Evolutionary conservation across 148 eudicot genomes (phyloP).

Genomic region (Rhododendron kiyosumense): DNA sequence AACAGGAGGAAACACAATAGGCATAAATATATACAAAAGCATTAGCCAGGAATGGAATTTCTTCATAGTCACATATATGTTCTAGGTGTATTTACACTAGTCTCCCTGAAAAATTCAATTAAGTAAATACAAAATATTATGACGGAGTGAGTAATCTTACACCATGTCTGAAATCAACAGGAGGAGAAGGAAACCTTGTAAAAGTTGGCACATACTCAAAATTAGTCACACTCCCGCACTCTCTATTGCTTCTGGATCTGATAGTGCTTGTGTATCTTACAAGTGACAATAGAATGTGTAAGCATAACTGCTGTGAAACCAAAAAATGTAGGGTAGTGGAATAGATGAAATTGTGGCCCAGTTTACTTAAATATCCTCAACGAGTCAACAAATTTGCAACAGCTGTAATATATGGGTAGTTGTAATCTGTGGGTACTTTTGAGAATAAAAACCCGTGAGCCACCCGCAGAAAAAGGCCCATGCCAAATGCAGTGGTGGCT

Average conservation of each 20-base stretch:
- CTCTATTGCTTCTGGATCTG: not conserved
- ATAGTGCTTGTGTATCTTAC: not conserved
- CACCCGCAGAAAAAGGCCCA: not conserved
- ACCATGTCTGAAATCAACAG: not conserved
- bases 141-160: not conserved
- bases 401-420: not conserved
- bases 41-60: not conserved
- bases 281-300: not conserved
- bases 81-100: not conserved
- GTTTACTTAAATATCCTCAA: not conserved
- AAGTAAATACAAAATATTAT: not conserved
- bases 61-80: not conserved
- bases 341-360: not conserved
- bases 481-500: not conserved
- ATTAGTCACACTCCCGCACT: not conserved
- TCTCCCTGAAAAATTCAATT: not conserved
- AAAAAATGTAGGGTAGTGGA: not conserved
- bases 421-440: not conserved
- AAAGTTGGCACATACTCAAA: not conserved
- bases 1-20: not conserved
- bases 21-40: not conserved
- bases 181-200: not conserved
- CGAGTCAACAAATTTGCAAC: not conserved
- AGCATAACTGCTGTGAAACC: not conserved
- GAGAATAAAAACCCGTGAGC: not conserved